phyloP scores from a whole-genome alignment of 768 basidiomycete genomes.

The Lactarius pseudohatsudake region DNA sequence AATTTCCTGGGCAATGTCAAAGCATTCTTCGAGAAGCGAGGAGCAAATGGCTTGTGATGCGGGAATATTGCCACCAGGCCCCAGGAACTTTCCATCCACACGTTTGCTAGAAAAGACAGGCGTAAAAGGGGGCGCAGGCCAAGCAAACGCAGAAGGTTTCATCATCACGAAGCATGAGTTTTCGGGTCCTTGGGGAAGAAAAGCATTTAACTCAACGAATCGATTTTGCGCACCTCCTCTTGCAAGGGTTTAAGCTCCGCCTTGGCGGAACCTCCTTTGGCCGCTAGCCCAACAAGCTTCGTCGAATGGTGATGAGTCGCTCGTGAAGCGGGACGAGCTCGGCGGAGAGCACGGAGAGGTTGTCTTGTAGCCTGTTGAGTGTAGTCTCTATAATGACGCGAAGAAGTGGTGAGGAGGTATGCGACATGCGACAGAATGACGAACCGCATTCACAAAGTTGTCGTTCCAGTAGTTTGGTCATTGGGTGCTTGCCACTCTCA shows the following conservation, averaged over 20 bases:
- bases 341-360: constrained; percentile 80
- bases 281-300: constrained; percentile 87
- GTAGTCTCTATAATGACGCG: constrained; percentile 49
- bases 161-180: constrained; percentile 8
- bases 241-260: constrained; percentile 85
- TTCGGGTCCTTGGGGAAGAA: background rate
- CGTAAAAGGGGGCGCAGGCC: constrained; percentile 25
- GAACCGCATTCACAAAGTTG: constrained; percentile 91
- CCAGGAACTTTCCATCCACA: constrained; percentile 94
- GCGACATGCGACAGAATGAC: constrained; percentile 34
- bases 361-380: constrained; percentile 77
- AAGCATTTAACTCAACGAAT: constrained; percentile 73
- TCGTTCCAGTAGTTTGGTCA: constrained; percentile 85
- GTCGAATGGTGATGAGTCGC: constrained; percentile 80
- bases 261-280: constrained; percentile 83
- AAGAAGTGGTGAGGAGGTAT: background rate
- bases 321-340: constrained; percentile 93
- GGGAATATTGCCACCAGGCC: constrained; percentile 86
- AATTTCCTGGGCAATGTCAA: constrained; percentile 94
- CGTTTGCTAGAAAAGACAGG: constrained; percentile 59
- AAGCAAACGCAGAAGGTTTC: constrained; percentile 4
- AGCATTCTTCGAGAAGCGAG: constrained; percentile 93
- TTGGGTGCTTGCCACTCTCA: constrained; percentile 78
- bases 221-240: constrained; percentile 93
- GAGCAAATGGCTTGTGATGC: constrained; percentile 89